These are phyloP conservation scores for Daldinia sp. DNA, from an alignment of 2,329 filamentous ascomycete species.

Conservation along the genomic window DNA sequence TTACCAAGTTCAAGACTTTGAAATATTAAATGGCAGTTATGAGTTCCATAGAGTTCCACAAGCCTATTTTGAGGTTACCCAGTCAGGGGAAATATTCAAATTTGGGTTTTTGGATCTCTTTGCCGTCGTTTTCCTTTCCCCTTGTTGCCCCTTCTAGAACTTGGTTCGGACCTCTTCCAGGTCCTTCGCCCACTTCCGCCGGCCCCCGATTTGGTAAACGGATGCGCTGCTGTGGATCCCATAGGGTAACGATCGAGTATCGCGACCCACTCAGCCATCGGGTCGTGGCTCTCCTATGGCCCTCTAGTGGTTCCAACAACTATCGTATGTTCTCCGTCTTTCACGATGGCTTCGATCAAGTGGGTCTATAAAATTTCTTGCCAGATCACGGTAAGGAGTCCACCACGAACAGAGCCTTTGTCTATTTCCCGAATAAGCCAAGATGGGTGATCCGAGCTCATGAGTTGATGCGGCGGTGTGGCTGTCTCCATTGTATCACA, in stretches of 20 bases:
- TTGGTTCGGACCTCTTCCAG: slow-evolving; percentile 20
- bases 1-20: not conserved
- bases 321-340: slow-evolving; percentile 32
- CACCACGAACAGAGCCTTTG: not conserved
- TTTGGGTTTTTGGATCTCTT: slow-evolving; percentile 6
- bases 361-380: slow-evolving; percentile 32
- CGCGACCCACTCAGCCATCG: slow-evolving; percentile 23
- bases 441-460: slow-evolving; percentile 17
- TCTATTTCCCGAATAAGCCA: slow-evolving; percentile 9
- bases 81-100: not conserved
- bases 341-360: slow-evolving; percentile 43
- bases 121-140: slow-evolving; percentile 16
- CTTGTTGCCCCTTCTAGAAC: slow-evolving; percentile 14
- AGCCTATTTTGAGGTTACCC: not conserved
- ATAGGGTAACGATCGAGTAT: slow-evolving; percentile 46
- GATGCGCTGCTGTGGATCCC: slow-evolving; percentile 40
- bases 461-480: slow-evolving; percentile 9
- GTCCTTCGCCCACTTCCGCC: slow-evolving; percentile 21
- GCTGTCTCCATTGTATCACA: slow-evolving; percentile 12
- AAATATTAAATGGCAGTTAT: not conserved
- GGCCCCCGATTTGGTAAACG: slow-evolving; percentile 29
- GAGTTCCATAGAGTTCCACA: not conserved
- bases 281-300: slow-evolving; percentile 26
- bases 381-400: slow-evolving; percentile 10
- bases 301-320: slow-evolving; percentile 19